phyloP scores from a whole-genome alignment of 331 rosid species.

The Pyracantha coccinea region DNA sequence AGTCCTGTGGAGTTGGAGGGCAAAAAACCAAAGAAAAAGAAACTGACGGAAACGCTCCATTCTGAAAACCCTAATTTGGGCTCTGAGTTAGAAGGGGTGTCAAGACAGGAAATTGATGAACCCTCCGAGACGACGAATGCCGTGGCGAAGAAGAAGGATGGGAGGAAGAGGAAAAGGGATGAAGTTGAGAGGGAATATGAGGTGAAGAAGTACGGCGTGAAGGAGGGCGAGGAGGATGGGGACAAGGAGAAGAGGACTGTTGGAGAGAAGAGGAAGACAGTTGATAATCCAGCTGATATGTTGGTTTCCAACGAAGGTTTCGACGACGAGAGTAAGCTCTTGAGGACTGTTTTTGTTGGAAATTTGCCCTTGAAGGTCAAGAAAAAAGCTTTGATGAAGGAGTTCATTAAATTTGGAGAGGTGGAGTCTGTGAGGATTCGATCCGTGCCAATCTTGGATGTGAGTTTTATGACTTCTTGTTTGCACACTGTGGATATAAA shows the following conservation, averaged over 20 bases:
- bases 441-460: conserved; percentile 76
- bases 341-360: conserved; percentile 90
- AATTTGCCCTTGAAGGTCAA: conserved; percentile 73
- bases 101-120: neutral
- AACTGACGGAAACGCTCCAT: conserved; percentile 3
- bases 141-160: conserved; percentile 7
- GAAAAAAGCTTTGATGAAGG: conserved; percentile 66
- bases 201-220: conserved; percentile 53
- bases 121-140: neutral
- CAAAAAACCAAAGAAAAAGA: conserved; percentile 34
- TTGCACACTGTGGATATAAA: no score
- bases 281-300: conserved; percentile 63
- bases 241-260: conserved; percentile 28
- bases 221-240: conserved; percentile 16
- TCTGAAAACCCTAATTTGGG: conserved; percentile 8
- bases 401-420: conserved; percentile 78
- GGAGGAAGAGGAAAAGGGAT: conserved; percentile 77
- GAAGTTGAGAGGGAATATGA: conserved; percentile 85
- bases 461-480: conserved; percentile 6
- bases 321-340: conserved; percentile 75
- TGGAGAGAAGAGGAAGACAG: conserved; percentile 74
- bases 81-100: neutral
- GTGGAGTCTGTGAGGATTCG: conserved; percentile 93
- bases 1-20: neutral
- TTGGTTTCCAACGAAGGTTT: conserved; percentile 74